Base-by-base conservation (phyloP, 306 rosid species). In the Vigna angularis region DNA sequence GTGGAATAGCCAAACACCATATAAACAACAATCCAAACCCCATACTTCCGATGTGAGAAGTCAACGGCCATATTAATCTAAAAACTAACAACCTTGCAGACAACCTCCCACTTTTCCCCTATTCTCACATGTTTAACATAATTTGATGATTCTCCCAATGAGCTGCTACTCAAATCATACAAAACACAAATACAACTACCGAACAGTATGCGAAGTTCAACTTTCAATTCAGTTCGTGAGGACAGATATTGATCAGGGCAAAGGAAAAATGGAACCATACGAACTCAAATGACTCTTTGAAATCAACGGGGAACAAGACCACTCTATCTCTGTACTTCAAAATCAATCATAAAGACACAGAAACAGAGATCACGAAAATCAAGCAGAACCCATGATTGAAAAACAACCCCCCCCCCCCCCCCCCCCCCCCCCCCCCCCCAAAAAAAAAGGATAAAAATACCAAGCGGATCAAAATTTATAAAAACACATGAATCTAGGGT, bases 401-500 rank as follows among this genome's bases (percentile, higher is more conserved):
- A 38, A 13, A 20, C 9, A 61, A 6, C 0, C 18, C 65, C n/a
- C 38, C 0, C 16, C 26, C 38, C n/a, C n/a, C n/a, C n/a, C n/a
- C n/a, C n/a, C n/a, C n/a, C n/a, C n/a, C n/a, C n/a, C n/a, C n/a
- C n/a, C n/a, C n/a, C n/a, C n/a, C n/a, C n/a, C n/a, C n/a, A n/a
- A n/a, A 12, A 26, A 3, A 59, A 36, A 5, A 36, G 26, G 7
- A 63, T 7, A 63, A 7, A 63, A 34, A 9, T 42, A 42, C 24
- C 18, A 48, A 73, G 18, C 6, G 22, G 61, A 49, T 66, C 66
- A 17, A 30, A 74, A 73, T 14, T 42, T 20, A 12, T 17, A 51
- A 66, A 63, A 84, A n/a, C 6, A 34, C 44, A 72, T 40, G 61
- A 81, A 77, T 59, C 74, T 85, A 85, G 88, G 85, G 85, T 85